Evolutionary conservation across 768 basidiomycete genomes (phyloP).

Genomic region (Pleurotus tuoliensis): DNA sequence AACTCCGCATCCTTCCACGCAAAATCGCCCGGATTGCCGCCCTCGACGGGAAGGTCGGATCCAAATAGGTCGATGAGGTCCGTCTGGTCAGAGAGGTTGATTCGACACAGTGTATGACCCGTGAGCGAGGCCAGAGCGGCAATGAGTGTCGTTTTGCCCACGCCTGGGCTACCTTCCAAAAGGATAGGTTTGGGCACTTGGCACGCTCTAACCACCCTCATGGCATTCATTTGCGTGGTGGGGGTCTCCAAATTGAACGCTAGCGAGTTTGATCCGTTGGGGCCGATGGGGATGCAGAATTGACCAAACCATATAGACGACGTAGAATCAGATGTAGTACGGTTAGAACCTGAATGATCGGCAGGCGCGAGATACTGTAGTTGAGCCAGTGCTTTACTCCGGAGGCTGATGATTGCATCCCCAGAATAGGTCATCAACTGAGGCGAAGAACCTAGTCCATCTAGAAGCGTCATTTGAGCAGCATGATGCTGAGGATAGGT

Average conservation of each 20-base stretch:
- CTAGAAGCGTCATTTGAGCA: slow-evolving; percentile 88
- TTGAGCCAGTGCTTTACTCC: slow-evolving; percentile 48
- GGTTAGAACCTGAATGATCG: slow-evolving; percentile 12
- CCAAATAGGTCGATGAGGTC: slow-evolving; percentile 96
- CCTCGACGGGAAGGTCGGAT: slow-evolving; percentile 92
- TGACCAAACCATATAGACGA: slow-evolving; percentile 58
- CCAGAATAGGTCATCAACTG: slow-evolving; percentile 63
- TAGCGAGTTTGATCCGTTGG: slow-evolving; percentile 26
- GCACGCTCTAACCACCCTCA: slow-evolving; percentile 85
- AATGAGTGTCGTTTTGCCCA: slow-evolving; percentile 94
- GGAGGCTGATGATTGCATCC: slow-evolving; percentile 57
- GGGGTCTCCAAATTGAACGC: slow-evolving; percentile 83
- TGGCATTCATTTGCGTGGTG: slow-evolving; percentile 82
- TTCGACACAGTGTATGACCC: slow-evolving; percentile 80
- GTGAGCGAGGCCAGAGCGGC: slow-evolving; percentile 79
- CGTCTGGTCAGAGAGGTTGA: slow-evolving; percentile 98
- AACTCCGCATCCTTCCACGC: slow-evolving; percentile 98
- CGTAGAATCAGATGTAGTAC: slow-evolving; percentile 29
- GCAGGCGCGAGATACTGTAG: slow-evolving; percentile 57
- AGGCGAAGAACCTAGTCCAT: slow-evolving; percentile 80
- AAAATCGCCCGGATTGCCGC: slow-evolving; percentile 88
- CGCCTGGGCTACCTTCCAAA: slow-evolving; percentile 95
- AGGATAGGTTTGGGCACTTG: slow-evolving; percentile 90
- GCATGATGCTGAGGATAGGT: slow-evolving; percentile 71
- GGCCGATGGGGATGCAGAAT: slow-evolving; percentile 69